Evolutionary conservation across 192 early-diverging fungal species (phyloP).

Genomic region (Rhizoclosmatium globosum): DNA sequence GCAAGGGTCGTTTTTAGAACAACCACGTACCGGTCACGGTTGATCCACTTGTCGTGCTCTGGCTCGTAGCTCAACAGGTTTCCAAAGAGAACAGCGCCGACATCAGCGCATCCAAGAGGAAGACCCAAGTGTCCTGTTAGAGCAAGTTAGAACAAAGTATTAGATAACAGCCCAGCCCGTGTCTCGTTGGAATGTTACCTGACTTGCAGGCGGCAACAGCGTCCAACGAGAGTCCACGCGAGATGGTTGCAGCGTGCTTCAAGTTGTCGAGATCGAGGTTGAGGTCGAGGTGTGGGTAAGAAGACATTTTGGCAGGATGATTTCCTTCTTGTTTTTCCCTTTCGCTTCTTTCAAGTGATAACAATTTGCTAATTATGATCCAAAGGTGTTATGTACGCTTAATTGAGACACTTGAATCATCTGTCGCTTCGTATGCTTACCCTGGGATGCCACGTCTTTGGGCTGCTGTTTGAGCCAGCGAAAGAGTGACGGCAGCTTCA

Average conservation of each 20-base stretch:
- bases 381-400: too few relatives aligned
- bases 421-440: too few relatives aligned
- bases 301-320: background rate
- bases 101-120: slow-evolving; percentile 97
- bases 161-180: background rate
- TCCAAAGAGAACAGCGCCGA: slow-evolving; percentile 91
- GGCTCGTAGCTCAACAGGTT: slow-evolving; percentile 85
- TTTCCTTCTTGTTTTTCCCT: too few relatives aligned
- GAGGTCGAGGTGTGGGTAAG: slow-evolving; percentile 17
- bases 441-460: too few relatives aligned
- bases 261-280: slow-evolving; percentile 29
- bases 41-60: slow-evolving; percentile 88
- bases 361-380: too few relatives aligned
- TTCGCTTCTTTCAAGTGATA: too few relatives aligned
- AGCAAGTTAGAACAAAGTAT: too few relatives aligned
- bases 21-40: slow-evolving; percentile 79
- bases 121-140: slow-evolving; percentile 91
- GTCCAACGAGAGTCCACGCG: slow-evolving; percentile 42
- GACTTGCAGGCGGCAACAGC: slow-evolving; percentile 41
- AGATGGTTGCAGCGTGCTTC: slow-evolving; percentile 40
- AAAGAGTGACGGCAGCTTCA: too few relatives aligned
- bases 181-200: slow-evolving; percentile 8
- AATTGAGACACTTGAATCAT: too few relatives aligned
- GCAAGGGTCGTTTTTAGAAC: background rate
- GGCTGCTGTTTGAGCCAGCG: too few relatives aligned